Base-by-base conservation (phyloP, 768 basidiomycete species). In the Roridomyces roridus region DNA sequence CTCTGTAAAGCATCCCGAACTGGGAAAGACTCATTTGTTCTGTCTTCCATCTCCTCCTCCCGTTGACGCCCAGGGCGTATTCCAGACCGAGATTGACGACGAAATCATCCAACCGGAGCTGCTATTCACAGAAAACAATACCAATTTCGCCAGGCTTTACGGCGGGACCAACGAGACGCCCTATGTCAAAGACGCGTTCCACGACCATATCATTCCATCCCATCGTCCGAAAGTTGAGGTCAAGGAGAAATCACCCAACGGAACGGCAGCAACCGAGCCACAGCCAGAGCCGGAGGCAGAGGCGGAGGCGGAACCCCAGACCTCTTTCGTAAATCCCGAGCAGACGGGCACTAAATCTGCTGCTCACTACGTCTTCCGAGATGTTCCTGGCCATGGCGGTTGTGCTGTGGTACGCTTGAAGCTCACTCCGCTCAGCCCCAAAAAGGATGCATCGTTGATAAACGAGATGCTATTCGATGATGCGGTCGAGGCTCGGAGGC, bases 111-210 rank as follows among this genome's bases (percentile, higher is more conserved):
- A 90, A 39, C 96, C 97, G 0, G 87, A 92, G 9, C 77, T 99
- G 31, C 72, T 98, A 17, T 99, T 99, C 72, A 96, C 95, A 14
- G 96, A 98, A 66, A 99, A 98, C 72, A 92, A 98, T 69, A 97
- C 96, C 59, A 99, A 99, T 79, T 96, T 89, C 71, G 81, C 82
- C 68, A 85, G 97, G 50, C 80, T 99, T 23, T 99, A 98, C 70
- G 90, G 88, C 20, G 95, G 92, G 7, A 78, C 87, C 63, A 99
- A 99, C 76, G 79, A 83, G 47, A 86, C 87, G 0, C 81, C 84
- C 3, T 95, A 88, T 67, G 91, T 92, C 67, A 99, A 99, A 75
- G 97, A 99, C 68, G 96, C 91, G 11, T 99, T 99, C 80, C 96
- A 99, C 66, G 96, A 99, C 72, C 93, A 98, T 71, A 93, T 99